Base-by-base conservation (phyloP, 2,329 filamentous ascomycete species). In the Fusarium protoensiforme region DNA sequence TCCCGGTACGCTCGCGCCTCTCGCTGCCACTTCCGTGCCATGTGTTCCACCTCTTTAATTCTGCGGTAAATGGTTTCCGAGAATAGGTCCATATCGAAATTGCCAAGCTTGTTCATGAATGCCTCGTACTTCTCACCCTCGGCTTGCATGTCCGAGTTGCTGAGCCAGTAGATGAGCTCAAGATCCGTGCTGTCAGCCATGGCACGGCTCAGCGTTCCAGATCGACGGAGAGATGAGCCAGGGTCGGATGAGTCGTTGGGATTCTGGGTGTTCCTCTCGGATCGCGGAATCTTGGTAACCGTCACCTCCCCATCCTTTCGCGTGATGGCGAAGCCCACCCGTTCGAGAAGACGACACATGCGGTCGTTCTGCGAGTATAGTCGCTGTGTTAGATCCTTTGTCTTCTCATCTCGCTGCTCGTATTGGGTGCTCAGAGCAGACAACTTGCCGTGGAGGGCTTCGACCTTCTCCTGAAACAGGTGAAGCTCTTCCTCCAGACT, bases 1-100 rank as follows among this genome's bases (percentile, higher is more conserved):
- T 98, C 96, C 14, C 96, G 91, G 78, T 98, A 98, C 1, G 90
- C 89, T 36, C 94, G 91, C 33, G 94, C 92, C 80, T 99, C 96
- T 68, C 94, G 94, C 78, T 96, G 95, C 86, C 95, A 95, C 83
- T 98, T 98, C 65, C 95, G 93, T 20, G 95, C 95, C 68, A 96
- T 92, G 75, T 96, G 92, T 81, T 99, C 96, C 69, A 97, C 93
- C 78, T 99, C 96, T 77, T 96, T 97, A 78, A 98, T 91, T 16
- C 96, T 92, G 78, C 96, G 96, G 71, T 94, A 92, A 29, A 99
- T 88, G 0, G 94, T 92, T 67, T 98, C 96, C 54, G 91, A 90
- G 78, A 98, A 97, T 4, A 90, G 87, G 69, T 98, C 94, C 56
- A 96, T 87, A 78, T 97, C 94, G 78, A 99, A 96, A 31, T 89